Base-by-base conservation (phyloP, 1,284 basidiomycete species). In the Schizophyllum amplum region DNA sequence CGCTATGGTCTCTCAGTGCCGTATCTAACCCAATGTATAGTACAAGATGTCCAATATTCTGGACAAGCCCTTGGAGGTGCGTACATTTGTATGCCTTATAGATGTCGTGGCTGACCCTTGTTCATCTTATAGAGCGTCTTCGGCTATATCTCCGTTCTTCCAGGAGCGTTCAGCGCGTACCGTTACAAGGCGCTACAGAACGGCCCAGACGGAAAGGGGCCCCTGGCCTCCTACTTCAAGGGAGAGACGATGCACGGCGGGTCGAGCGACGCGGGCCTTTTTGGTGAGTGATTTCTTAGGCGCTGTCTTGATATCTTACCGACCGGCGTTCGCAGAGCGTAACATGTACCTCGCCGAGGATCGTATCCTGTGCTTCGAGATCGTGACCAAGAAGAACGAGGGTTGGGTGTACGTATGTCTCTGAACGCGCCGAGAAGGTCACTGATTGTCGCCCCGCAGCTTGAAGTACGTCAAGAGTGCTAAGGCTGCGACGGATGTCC, bases 321-420 rank as follows among this genome's bases (percentile, higher is more conserved):
- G 56, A 13, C 5, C 6, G 13, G 13, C 54, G 46, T 66, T 67
- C 57, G 60, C 69, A 75, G 83, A 93, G 69, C 80, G 90, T 42
- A 94, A 94, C 75, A 94, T 93, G 89, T 93, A 92, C 69, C 82
- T 93, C 60, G 92, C 92, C 22, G 91, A 90, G 68, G 94, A 98
- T 75, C 91, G 96, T 66, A 98, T 98, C 61, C 75, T 97, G 50
- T 98, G 95, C 72, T 99, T 97, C 72, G 96, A 98, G 73, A 92
- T 99, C 54, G 92, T 98, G 53, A 95, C 94, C 4, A 98, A 98
- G 79, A 90, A 90, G 68, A 75, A 74, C 24, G 87, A 90, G 68
- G 86, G 82, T 50, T 91, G 88, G 89, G 78, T 82, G 86, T 90
- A 75, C 64, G 87, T 78, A 20, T 48, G 59, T 21, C 58, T 21